Base-by-base conservation (phyloP, 371 early-diverging fungal genomes). In the Chytridiales sp. region DNA sequence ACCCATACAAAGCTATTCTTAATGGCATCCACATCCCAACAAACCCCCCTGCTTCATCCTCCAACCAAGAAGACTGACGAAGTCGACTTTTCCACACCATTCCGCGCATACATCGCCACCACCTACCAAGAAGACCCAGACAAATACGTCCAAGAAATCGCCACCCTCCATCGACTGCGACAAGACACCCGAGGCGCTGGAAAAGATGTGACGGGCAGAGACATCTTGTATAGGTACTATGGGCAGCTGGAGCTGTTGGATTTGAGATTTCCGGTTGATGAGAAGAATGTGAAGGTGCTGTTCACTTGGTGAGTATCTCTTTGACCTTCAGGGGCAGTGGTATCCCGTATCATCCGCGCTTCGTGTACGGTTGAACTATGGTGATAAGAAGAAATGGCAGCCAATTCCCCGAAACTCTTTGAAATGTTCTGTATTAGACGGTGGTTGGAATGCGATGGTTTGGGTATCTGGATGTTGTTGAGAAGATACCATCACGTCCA, bases 161-260 rank as follows among this genome's bases (percentile, higher is more conserved):
- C 83, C 52, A 73, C 87, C 4, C 83, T 97, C 58, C 84, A 95
- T 70, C 85, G 93, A 49, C 79, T 94, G 62, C 88, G 97, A 47
- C 94, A 95, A 78, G 96, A 97, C 69, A 90, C 88, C 74, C 89
- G 93, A 27, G 95, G 95, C 15, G 94, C 93, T 36, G 94, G 91
- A 29, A 88, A 87, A 50, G 95, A 96, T 68, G 67, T 83, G 42
- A 93, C 92, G 1, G 97, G 95, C 22, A 70, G 94, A 44, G 95
- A 97, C 72, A 81, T 96, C 32, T 76, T 95, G 35, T 95, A 92
- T 72, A 86, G 93, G 29, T 97, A 97, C 74, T 95, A 92, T 79
- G 93, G 93, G 30, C 98, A 97, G 65, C 74, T 97, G 41, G 97
- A 97, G 64, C 76, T 94, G 11, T 75, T 96, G n/a, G 97, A 94